Evolutionary conservation across 208 protist species (phyloP).

Genomic region (Zelonia costaricensis): DNA sequence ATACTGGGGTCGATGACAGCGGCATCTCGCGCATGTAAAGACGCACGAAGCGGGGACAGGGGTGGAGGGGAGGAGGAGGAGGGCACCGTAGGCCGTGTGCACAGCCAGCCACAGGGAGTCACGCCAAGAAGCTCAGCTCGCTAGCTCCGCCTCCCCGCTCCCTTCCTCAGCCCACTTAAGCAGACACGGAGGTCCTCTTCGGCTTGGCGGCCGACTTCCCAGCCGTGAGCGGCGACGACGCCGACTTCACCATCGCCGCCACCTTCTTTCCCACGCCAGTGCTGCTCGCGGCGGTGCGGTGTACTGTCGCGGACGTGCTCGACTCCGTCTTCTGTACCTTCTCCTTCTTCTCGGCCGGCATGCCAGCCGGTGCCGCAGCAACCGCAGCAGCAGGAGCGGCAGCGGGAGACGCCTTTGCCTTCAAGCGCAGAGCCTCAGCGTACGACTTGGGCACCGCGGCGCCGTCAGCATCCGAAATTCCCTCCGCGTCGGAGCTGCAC

Average conservation of each 20-base stretch:
- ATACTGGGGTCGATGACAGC: too few relatives aligned
- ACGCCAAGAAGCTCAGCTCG: neutral
- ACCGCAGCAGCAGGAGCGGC: neutral
- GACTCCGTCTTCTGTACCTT: neutral
- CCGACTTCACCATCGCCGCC: neutral
- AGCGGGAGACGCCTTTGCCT: neutral
- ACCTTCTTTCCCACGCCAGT: neutral
- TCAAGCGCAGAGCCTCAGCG: neutral
- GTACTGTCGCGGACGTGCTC: too few relatives aligned
- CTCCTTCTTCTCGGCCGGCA: neutral
- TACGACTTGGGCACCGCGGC: slow-evolving; percentile 4
- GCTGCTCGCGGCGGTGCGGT: neutral
- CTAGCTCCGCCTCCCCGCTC: neutral
- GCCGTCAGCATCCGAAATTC: neutral
- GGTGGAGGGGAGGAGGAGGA: too few relatives aligned
- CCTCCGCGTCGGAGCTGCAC: neutral
- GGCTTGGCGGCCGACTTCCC: neutral
- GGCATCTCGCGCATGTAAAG: too few relatives aligned
- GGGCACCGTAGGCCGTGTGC: too few relatives aligned
- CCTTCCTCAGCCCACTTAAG: neutral
- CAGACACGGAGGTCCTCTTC: neutral
- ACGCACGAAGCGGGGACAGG: too few relatives aligned
- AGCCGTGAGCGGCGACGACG: neutral
- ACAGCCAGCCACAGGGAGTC: neutral
- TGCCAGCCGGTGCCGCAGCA: neutral